Evolutionary conservation across 352 stramenopile genomes (phyloP).

Genomic region (Hyaloperonospora brassicae): DNA sequence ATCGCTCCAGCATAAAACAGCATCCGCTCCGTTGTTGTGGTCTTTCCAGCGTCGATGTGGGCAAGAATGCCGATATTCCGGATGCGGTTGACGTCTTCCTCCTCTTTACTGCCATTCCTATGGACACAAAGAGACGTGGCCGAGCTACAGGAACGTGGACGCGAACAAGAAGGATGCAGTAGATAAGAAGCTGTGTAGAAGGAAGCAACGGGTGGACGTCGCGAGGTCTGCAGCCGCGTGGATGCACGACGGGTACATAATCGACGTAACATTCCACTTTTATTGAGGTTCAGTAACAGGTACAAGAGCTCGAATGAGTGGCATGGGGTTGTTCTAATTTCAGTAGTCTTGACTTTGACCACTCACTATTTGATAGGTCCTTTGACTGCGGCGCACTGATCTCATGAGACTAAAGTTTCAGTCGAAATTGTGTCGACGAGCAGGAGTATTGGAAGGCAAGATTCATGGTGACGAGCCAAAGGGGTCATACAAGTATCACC

Average conservation of each 20-base stretch:
- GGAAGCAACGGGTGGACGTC: background rate
- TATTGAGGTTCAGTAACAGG: too few relatives aligned
- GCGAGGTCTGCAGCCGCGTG: slow-evolving; percentile 8
- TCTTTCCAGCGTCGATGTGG: slow-evolving; percentile 99
- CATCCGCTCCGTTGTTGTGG: slow-evolving; percentile 97
- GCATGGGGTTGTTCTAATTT: too few relatives aligned
- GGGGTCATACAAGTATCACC: too few relatives aligned
- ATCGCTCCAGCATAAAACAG: slow-evolving; percentile 93
- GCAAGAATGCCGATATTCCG: slow-evolving; percentile 99
- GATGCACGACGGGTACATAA: slow-evolving; percentile 3
- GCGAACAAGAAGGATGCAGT: slow-evolving; percentile 3
- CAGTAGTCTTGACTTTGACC: too few relatives aligned
- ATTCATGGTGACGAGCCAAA: too few relatives aligned
- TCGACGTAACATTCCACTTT: slow-evolving; percentile 15
- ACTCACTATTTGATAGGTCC: too few relatives aligned
- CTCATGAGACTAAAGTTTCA: too few relatives aligned
- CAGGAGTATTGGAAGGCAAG: too few relatives aligned
- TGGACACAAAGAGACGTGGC: slow-evolving; percentile 2
- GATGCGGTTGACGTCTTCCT: slow-evolving; percentile 30
- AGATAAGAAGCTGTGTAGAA: background rate
- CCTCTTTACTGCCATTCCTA: slow-evolving; percentile 17
- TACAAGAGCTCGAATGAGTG: too few relatives aligned
- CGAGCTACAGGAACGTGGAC: slow-evolving; percentile 21
- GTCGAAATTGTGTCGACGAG: too few relatives aligned
- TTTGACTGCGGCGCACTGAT: too few relatives aligned